Conservation (phyloP, 352 stramenopile genomes). For the Phytophthora podocarpi region DNA sequence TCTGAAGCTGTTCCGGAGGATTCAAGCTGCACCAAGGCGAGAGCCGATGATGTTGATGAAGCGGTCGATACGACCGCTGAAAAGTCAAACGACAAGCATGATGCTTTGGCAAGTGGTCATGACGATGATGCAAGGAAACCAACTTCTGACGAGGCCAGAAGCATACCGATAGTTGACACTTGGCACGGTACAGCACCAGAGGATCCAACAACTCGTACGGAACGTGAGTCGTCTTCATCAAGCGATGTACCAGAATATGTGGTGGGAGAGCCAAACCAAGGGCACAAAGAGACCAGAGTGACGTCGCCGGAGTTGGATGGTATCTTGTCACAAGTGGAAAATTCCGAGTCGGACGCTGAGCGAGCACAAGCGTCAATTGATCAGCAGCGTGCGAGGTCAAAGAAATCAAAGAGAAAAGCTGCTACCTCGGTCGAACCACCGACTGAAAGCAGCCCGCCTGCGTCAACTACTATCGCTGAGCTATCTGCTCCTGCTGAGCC, state of each 20-base stretch:
- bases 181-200: not conserved
- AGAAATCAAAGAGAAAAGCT: constrained; percentile 28
- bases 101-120: not conserved
- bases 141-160: not conserved
- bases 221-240: constrained; percentile 22
- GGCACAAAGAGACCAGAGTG: not conserved
- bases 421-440: not conserved
- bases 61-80: not conserved
- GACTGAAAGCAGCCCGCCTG: not conserved
- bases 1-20: not conserved
- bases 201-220: not conserved
- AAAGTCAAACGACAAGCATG: not conserved
- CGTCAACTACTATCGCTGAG: not conserved
- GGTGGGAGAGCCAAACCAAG: not conserved
- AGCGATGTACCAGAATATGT: constrained; percentile 17
- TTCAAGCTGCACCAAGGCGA: not conserved
- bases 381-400: constrained; percentile 8
- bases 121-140: not conserved
- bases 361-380: constrained; percentile 8
- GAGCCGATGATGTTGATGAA: constrained; percentile 1
- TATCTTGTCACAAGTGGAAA: constrained; percentile 17
- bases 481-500: not conserved
- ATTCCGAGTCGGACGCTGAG: constrained; percentile 31
- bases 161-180: not conserved
- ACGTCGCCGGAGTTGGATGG: constrained; percentile 9